Conservation (phyloP, 129 eudicot species). For the Pittosporum tobira region DNA sequence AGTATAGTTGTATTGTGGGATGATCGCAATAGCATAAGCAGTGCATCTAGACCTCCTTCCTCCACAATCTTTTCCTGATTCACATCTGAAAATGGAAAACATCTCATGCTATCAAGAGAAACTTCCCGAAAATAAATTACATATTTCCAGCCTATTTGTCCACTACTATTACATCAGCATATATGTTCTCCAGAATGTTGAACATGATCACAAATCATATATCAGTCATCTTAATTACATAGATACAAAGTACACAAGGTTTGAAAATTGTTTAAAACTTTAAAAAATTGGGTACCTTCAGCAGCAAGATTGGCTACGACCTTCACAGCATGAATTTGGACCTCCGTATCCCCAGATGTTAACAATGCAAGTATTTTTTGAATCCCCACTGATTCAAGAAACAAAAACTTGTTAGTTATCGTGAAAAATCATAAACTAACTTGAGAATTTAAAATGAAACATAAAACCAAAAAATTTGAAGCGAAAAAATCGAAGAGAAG, state of each 20-base stretch:
- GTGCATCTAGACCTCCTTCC: conserved; percentile 96
- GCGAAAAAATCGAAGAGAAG: background rate
- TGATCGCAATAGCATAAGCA: conserved; percentile 67
- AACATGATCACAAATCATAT: background rate
- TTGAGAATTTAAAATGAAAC: conserved; percentile 1
- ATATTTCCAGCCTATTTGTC: too few relatives aligned
- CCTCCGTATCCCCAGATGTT: conserved; percentile 70
- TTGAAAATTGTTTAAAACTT: background rate
- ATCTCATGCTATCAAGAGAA: too few relatives aligned
- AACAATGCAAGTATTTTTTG: conserved; percentile 71
- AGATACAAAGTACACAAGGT: background rate
- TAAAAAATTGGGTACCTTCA: conserved; percentile 51
- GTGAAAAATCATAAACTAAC: too few relatives aligned
- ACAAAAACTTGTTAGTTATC: conserved; percentile 9
- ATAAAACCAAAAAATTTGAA: background rate
- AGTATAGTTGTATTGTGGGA: conserved; percentile 76
- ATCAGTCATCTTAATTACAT: background rate
- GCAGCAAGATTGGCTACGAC: conserved; percentile 98
- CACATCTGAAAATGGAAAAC: conserved; percentile 37
- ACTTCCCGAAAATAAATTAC: too few relatives aligned
- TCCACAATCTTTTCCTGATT: conserved; percentile 91
- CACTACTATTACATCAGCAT: background rate
- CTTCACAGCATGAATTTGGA: conserved; percentile 91
- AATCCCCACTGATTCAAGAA: conserved; percentile 66
- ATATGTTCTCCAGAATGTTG: background rate